Conservation (phyloP, 2,329 filamentous ascomycete species). For the Tolypocladium cylindrosporum region DNA sequence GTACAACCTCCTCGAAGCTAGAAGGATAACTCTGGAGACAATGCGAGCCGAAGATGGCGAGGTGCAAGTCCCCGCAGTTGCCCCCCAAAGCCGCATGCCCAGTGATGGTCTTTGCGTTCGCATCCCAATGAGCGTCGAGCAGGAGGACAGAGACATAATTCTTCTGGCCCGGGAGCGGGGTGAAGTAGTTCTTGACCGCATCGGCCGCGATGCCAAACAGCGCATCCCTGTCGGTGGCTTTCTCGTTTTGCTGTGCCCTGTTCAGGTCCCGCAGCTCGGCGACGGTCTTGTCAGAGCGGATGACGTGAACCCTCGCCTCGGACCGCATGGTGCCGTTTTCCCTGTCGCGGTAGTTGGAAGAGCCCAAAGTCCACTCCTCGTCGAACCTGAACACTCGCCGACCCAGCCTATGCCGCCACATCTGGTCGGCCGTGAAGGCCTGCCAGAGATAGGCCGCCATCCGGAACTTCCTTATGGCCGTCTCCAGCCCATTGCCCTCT, state of each 20-base stretch:
- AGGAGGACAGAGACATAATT: constrained; percentile 82
- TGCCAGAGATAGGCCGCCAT: constrained; percentile 98
- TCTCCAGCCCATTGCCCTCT: constrained; percentile 74
- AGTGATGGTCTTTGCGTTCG: constrained; percentile 54
- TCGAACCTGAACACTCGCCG: constrained; percentile 83
- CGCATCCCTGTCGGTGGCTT: constrained; percentile 59
- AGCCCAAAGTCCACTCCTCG: constrained; percentile 86
- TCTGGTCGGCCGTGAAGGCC: constrained; percentile 92
- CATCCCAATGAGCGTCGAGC: constrained; percentile 85
- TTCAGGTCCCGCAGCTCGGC: constrained; percentile 73
- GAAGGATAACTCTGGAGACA: constrained; percentile 84
- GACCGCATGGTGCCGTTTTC: constrained; percentile 68
- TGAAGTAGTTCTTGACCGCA: constrained; percentile 70
- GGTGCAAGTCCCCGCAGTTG: constrained; percentile 58
- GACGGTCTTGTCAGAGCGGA: constrained; percentile 74
- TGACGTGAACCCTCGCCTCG: constrained; percentile 81
- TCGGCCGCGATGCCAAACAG: constrained; percentile 70
- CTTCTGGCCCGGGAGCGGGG: constrained; percentile 64
- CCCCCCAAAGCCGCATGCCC: constrained; percentile 82
- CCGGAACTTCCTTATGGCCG: constrained; percentile 79
- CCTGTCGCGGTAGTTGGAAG: constrained; percentile 65
- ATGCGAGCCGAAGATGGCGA: constrained; percentile 90
- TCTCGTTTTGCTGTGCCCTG: constrained; percentile 64
- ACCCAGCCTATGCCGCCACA: constrained; percentile 81
- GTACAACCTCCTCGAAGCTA: constrained; percentile 79